Conservation (phyloP, 768 basidiomycete species). For the Panus rudis region DNA sequence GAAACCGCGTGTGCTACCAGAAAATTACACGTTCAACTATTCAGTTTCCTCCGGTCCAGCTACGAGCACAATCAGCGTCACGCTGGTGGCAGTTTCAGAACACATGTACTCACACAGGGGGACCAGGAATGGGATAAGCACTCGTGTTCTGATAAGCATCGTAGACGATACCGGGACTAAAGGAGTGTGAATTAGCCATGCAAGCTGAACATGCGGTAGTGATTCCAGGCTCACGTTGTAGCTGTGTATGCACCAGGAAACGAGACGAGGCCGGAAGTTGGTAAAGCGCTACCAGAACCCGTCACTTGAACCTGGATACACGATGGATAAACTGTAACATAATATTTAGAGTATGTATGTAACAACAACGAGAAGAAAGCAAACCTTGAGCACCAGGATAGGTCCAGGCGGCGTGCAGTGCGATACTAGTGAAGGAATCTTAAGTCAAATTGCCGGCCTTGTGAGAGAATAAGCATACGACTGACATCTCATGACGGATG, state of each 20-base stretch:
- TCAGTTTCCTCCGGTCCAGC: too few species aligned
- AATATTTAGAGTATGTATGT: too few species aligned
- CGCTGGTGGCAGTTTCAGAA: too few species aligned
- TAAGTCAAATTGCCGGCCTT: background rate
- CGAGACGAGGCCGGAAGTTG: conserved; percentile 36
- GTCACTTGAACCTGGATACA: conserved; percentile 42
- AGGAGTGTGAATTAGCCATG: background rate
- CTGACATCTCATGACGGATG: conserved; percentile 41
- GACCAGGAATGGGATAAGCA: conserved; percentile 37
- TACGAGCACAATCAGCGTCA: too few species aligned
- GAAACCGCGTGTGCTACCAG: too few species aligned
- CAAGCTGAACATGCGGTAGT: conserved; percentile 15
- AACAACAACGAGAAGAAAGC: too few species aligned
- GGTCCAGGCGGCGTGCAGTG: too few species aligned
- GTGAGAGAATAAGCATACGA: background rate
- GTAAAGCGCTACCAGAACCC: conserved; percentile 37
- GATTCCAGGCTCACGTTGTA: too few species aligned
- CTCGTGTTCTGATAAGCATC: conserved; percentile 26
- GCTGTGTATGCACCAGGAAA: conserved; percentile 42
- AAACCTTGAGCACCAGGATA: too few species aligned
- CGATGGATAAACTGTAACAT: too few species aligned
- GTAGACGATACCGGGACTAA: conserved; percentile 27
- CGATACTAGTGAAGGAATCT: conserved; percentile 22
- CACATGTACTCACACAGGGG: too few species aligned
- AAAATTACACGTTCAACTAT: too few species aligned